Base-by-base conservation (phyloP, 306 rosid genomes). In the Bauhinia variegata region DNA sequence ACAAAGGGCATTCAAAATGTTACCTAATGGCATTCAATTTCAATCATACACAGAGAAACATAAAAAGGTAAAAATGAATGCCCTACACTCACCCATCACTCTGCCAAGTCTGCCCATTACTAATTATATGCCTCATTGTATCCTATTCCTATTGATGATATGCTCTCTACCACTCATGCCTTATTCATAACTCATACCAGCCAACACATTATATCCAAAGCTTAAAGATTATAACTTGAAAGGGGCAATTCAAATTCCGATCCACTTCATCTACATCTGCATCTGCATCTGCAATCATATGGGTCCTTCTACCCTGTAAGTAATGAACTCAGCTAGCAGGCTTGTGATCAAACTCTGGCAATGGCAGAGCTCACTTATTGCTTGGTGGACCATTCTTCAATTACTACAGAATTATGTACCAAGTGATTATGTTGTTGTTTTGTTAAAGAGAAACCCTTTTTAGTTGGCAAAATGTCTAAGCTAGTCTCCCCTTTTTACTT, bases 11-110 rank as follows among this genome's bases (percentile, higher is more conserved):
- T 48, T 48, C 9, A 71, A 72, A 37, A 44, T 17, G 70, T 16
- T 60, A 44, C 49, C 49, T 19, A n/a, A 6, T 54, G 16, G 18
- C 62, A 72, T 78, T 78, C 61, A 78, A 78, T 78, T 2, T 72
- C 71, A 53, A 48, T 54, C 56, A 66, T 74, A 78, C 17, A 65
- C 8, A 70, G 16, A 53, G 12, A 7, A 28, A 60, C 42, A 32
- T n/a, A 12, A 11, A 71, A 23, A 32, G 55, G 39, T n/a, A n/a
- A 44, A 72, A 67, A 66, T 66, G 49, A 71, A 71, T 72, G 54
- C 7, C 46, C 54, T 59, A 51, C 4, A 33, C 53, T 60, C 28
- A 33, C 43, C 68, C 60, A 43, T 60, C 63, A 54, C 63, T 13
- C n/a, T 42, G 64, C 46, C 9, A 2, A 2, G 36, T 68, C 44